Evolutionary conservation across 495 filamentous ascomycete genomes (phyloP).

Genomic region (Sabuloglossum arenarium): DNA sequence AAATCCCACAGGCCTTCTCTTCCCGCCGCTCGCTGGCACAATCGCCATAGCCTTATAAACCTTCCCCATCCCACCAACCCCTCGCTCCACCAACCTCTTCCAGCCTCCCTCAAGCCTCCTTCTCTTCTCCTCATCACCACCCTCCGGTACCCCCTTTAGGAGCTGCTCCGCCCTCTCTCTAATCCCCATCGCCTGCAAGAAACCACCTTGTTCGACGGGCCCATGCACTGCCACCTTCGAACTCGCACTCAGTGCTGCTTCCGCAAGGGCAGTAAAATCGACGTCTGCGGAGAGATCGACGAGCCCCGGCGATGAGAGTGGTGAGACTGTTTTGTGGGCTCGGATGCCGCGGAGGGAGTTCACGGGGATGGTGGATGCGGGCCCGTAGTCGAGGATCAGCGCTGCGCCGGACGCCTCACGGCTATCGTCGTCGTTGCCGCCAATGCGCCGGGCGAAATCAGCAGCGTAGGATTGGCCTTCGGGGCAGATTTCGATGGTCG

Average conservation of each 20-base stretch:
- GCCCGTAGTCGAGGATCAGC: conserved; percentile 87
- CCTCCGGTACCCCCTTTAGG: conserved; percentile 15
- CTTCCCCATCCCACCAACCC: conserved; percentile 62
- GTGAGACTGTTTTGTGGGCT: conserved; percentile 46
- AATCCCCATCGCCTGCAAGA: conserved; percentile 62
- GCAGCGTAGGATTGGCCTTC: conserved; percentile 57
- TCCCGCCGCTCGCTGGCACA: conserved; percentile 56
- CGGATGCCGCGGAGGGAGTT: conserved; percentile 80
- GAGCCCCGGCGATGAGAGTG: conserved; percentile 54
- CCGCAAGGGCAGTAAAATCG: conserved; percentile 69
- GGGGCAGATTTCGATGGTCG: conserved; percentile 74
- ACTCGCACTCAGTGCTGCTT: conserved; percentile 51
- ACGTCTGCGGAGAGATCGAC: conserved; percentile 83
- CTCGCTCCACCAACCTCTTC: conserved; percentile 58
- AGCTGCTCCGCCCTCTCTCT: conserved; percentile 53
- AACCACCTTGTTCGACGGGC: conserved; percentile 68
- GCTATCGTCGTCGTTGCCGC: conserved; percentile 24
- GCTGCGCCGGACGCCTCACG: conserved; percentile 60
- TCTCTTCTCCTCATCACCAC: conserved; percentile 26
- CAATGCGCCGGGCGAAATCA: conserved; percentile 69
- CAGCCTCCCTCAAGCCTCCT: conserved; percentile 51
- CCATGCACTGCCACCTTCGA: conserved; percentile 79
- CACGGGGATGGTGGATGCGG: conserved; percentile 49
- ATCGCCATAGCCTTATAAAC: conserved; percentile 88
- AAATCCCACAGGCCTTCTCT: conserved; percentile 70